Percentiles rank a stretch among this genome's conserved stretches.
Evolutionary conservation across 805 yeast genomes (phyloP).

Genomic region (Barnettozyma wickerhamii): DNA sequence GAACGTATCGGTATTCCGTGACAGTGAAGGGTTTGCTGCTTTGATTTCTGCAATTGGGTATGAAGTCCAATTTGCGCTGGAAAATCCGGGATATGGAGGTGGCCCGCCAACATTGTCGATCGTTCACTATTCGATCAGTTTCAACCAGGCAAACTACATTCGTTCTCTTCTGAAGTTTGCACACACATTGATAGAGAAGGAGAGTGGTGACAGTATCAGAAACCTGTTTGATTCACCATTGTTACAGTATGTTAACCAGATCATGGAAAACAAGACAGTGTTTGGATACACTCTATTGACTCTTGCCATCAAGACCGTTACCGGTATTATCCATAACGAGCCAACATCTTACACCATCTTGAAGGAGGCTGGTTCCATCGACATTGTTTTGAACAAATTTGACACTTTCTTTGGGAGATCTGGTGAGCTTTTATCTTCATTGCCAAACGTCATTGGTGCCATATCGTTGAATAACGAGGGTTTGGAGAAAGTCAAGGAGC

Average conservation of each 20-base stretch:
- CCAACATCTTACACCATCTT: constrained; percentile 84
- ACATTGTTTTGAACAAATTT: constrained; percentile 56
- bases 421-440: constrained; percentile 50
- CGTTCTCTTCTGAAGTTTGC: constrained; percentile 60
- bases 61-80: constrained; percentile 63
- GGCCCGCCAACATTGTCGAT: constrained; percentile 50
- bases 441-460: constrained; percentile 80
- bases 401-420: constrained; percentile 52
- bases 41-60: constrained; percentile 56
- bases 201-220: constrained; percentile 79
- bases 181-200: constrained; percentile 58
- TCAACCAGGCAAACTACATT: constrained; percentile 56
- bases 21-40: constrained; percentile 58
- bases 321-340: constrained; percentile 77
- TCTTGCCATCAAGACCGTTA: constrained; percentile 56
- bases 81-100: constrained; percentile 53
- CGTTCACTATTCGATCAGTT: constrained; percentile 49
- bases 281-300: constrained; percentile 69
- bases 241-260: constrained; percentile 52
- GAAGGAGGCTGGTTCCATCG: constrained; percentile 72
- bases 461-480: constrained; percentile 76
- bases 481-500: constrained; percentile 44
- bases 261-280: constrained; percentile 48
- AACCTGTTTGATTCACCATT: constrained; percentile 83
- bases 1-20: constrained; percentile 57